These are phyloP conservation scores for Moringa oleifera DNA, from an alignment of 345 rosid species.

Conservation along the genomic window DNA sequence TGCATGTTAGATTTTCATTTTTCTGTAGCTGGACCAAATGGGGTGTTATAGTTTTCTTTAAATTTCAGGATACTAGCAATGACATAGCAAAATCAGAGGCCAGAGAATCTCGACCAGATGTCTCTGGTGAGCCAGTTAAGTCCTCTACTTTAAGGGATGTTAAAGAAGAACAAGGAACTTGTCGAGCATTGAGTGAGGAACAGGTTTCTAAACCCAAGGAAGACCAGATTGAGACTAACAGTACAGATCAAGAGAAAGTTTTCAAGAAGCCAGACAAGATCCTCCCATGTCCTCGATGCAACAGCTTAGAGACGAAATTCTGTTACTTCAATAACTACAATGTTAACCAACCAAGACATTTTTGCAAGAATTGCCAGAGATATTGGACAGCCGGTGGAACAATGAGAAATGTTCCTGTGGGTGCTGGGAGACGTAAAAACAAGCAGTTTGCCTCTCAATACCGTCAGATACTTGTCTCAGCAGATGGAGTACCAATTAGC, in stretches of 20 bases:
- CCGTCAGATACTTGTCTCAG: slow-evolving; percentile 43
- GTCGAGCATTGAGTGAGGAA: slow-evolving; percentile 15
- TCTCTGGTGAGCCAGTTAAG: slow-evolving; percentile 17
- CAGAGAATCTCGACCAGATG: slow-evolving; percentile 5
- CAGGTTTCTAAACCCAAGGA: slow-evolving; percentile 20
- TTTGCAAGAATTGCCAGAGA: slow-evolving; percentile 81
- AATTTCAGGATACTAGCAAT: slow-evolving; percentile 24
- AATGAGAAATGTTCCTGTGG: slow-evolving; percentile 73
- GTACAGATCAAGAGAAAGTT: slow-evolving; percentile 31
- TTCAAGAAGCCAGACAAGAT: slow-evolving; percentile 73
- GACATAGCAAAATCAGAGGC: slow-evolving; percentile 20
- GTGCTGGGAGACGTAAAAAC: slow-evolving; percentile 72
- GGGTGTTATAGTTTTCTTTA: neutral
- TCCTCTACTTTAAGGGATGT: slow-evolving; percentile 10
- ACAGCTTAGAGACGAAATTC: slow-evolving; percentile 69
- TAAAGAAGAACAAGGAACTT: slow-evolving; percentile 17
- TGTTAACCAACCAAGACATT: slow-evolving; percentile 79
- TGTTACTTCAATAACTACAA: slow-evolving; percentile 80
- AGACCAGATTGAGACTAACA: slow-evolving; percentile 26
- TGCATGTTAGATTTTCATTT: neutral
- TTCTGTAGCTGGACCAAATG: slow-evolving; percentile 1
- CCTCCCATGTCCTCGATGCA: slow-evolving; percentile 70
- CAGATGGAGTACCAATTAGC: slow-evolving; percentile 37
- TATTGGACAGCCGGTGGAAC: slow-evolving; percentile 91
- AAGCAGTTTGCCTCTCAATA: slow-evolving; percentile 67